A percentile compares a stretch with the other conserved stretches of the same genome.
phyloP scores from a whole-genome alignment of 2,329 filamentous ascomycete genomes.

The Alternaria ethzedia region DNA sequence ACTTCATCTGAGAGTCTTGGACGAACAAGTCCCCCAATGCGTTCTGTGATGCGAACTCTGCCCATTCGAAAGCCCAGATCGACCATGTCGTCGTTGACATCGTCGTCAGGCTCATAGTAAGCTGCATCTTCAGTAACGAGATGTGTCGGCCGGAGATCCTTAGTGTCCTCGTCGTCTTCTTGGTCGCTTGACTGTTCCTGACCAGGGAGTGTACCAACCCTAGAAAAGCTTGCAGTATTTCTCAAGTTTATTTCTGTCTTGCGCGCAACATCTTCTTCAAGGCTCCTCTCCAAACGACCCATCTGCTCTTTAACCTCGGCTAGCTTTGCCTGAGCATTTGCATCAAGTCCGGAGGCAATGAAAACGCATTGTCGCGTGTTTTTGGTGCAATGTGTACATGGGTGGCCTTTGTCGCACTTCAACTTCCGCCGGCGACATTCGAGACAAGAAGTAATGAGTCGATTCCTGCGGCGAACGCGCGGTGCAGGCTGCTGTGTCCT shows the following conservation, averaged over 20 bases:
- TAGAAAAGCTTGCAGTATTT: not conserved
- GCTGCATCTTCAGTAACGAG: slow-evolving; percentile 69
- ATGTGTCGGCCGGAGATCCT: slow-evolving; percentile 66
- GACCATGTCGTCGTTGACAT: slow-evolving; percentile 71
- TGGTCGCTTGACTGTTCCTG: slow-evolving; percentile 61
- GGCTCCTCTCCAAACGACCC: slow-evolving; percentile 70
- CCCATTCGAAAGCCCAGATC: slow-evolving; percentile 76
- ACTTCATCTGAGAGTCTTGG: slow-evolving; percentile 76
- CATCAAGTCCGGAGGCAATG: slow-evolving; percentile 71
- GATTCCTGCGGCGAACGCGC: slow-evolving; percentile 46
- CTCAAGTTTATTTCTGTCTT: slow-evolving; percentile 30
- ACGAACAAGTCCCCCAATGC: slow-evolving; percentile 74
- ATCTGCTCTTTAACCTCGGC: slow-evolving; percentile 82
- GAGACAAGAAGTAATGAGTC: slow-evolving; percentile 48
- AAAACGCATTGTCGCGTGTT: slow-evolving; percentile 65
- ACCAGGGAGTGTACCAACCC: slow-evolving; percentile 25
- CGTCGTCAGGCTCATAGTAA: slow-evolving; percentile 68
- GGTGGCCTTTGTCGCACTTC: slow-evolving; percentile 76
- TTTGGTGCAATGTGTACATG: slow-evolving; percentile 71
- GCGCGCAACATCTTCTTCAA: slow-evolving; percentile 71
- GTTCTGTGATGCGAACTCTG: slow-evolving; percentile 74
- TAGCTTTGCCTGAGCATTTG: slow-evolving; percentile 71
- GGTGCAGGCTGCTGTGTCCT: slow-evolving; percentile 30
- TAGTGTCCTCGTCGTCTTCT: slow-evolving; percentile 62
- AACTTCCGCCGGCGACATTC: slow-evolving; percentile 71